These are phyloP conservation scores for Colletotrichum lini DNA, from an alignment of 2,329 filamentous ascomycete genomes.

Conservation along the genomic window DNA sequence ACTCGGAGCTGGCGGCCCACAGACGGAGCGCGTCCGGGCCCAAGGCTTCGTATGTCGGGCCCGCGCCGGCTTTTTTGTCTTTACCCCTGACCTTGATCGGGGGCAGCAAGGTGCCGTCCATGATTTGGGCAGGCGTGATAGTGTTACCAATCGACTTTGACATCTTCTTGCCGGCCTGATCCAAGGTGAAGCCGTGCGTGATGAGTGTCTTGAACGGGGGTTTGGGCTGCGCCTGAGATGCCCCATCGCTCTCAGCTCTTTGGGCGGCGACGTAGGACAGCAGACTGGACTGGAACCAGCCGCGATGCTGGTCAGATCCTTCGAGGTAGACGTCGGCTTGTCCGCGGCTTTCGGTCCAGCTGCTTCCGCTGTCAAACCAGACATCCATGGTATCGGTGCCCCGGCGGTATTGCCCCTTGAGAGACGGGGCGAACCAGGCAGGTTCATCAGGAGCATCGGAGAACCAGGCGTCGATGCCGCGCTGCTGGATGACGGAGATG, in stretches of 20 bases:
- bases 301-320: constrained; percentile 94
- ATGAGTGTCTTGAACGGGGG: constrained; percentile 91
- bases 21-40: constrained; percentile 90
- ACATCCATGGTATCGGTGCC: constrained; percentile 99
- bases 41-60: constrained; percentile 74
- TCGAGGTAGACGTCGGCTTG: constrained; percentile 92
- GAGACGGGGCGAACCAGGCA: constrained; percentile 80
- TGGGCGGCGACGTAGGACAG: constrained; percentile 85
- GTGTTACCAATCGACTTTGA: constrained; percentile 96
- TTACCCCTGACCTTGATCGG: constrained; percentile 75
- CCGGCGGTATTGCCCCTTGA: constrained; percentile 76
- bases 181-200: constrained; percentile 95
- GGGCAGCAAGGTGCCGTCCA: constrained; percentile 84
- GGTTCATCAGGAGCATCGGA: constrained; percentile 82
- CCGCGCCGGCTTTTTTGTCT: constrained; percentile 52
- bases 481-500: constrained; percentile 80
- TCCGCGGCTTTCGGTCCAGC: constrained; percentile 77
- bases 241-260: constrained; percentile 50
- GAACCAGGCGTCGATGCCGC: constrained; percentile 96
- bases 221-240: constrained; percentile 48
- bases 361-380: constrained; percentile 98
- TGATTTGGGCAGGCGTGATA: constrained; percentile 84
- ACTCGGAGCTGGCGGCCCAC: constrained; percentile 94
- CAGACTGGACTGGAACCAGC: constrained; percentile 98
- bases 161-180: constrained; percentile 95